These are phyloP conservation scores for Tylopilus vinaceipallidus DNA, from an alignment of 768 basidiomycete genomes.

Conservation along the genomic window DNA sequence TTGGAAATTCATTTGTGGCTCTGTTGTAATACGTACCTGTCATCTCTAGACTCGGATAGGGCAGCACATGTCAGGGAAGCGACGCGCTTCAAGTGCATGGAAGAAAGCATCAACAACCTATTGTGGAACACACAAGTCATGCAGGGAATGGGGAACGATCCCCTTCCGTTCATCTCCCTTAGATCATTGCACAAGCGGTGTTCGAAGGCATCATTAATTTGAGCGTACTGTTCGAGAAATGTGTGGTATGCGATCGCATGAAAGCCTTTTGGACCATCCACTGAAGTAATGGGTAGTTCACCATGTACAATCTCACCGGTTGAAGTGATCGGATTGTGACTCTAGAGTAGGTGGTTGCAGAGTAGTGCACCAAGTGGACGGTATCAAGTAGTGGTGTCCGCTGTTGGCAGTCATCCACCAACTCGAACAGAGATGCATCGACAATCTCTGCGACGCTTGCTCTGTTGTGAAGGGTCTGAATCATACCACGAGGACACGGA, in stretches of 20 bases:
- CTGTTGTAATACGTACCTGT: no score
- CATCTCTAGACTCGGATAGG: no score
- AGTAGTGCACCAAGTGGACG: no score
- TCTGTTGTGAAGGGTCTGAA: no score
- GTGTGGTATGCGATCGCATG: slow-evolving; percentile 16
- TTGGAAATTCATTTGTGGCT: no score
- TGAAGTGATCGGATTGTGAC: background rate
- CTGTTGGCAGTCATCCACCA: no score
- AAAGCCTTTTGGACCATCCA: background rate
- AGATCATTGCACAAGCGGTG: slow-evolving; percentile 21
- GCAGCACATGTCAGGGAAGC: slow-evolving; percentile 25
- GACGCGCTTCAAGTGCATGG: slow-evolving; percentile 24
- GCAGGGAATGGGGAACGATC: slow-evolving; percentile 17
- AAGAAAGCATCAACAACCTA: slow-evolving; percentile 8
- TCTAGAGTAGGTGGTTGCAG: no score
- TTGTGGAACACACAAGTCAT: slow-evolving; percentile 20
- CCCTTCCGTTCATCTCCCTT: slow-evolving; percentile 19
- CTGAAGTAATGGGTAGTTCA: slow-evolving; percentile 9
- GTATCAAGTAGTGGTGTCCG: no score
- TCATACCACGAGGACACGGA: no score
- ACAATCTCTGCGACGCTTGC: no score
- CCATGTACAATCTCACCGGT: background rate
- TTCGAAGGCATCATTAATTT: slow-evolving; percentile 21
- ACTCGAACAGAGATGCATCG: no score
- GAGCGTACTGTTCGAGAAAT: slow-evolving; percentile 23